Evolutionary conservation across 768 basidiomycete genomes (phyloP), one percentile per base, ranked within the genome.

Genomic region (Fistulinella prunicolor): DNA sequence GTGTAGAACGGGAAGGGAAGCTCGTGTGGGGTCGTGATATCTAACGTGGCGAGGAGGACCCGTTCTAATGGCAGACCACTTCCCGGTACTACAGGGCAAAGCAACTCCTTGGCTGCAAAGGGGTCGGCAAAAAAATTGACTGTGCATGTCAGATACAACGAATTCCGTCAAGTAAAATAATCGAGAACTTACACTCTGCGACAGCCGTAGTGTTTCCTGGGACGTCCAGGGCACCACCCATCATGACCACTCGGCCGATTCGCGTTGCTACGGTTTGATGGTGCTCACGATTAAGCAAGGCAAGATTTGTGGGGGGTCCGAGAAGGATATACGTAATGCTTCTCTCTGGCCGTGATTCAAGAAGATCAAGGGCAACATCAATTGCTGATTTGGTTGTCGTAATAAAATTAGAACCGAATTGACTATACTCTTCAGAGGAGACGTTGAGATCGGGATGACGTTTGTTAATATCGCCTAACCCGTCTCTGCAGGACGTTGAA

Each of bases 191-290:
- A 89, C 93, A 95, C 66, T 96, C 94, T 49, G 92, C 86, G 3
- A 80, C 75, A 8, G 91, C 81, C 21, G 75, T 81, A 0, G 84
- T 86, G 56, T 95, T 97, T 3, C 94, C 94, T 0, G 94, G 91
- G 26, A 91, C 88, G 54, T 94, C 91, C 20, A 97, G 64, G 2
- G 92, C 87, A 13, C 92, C 94, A n/a, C 94, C 94, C 92, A 97
- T 95, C 63, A 83, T 85, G 19, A 94, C 69, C 8, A 97, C 70
- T n/a, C 83, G 77, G 5, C 83, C 89, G 23, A 91, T 78, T 36
- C 79, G 79, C 12, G 76, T 66, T 8, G 68, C 67, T 24, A 93
- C 71, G 10, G 76, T 69, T 29, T 70, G 61, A 9, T 77, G 73
- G 54, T 89, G 76, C 36, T 71, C 57, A 7, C 75, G 76, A 63